Percentiles rank a stretch among this genome's conserved stretches.
phyloP scores from a whole-genome alignment of 2,329 filamentous ascomycete genomes.

The Taxawa tesnikishii region DNA sequence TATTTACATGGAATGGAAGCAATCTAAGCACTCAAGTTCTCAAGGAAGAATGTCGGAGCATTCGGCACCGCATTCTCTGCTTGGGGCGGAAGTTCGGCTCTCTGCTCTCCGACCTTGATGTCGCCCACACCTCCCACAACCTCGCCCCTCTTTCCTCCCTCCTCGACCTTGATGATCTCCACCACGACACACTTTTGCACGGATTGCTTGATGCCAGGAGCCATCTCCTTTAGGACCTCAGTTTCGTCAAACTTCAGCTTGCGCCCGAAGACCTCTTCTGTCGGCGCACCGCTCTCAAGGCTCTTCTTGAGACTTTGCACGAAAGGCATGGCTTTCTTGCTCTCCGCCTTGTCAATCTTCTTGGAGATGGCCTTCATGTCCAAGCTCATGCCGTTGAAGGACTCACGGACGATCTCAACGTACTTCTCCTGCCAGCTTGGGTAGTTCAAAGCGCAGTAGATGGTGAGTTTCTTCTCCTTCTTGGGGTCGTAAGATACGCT shows the following conservation, averaged over 20 bases:
- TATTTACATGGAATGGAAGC: too few relatives aligned
- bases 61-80: conserved; percentile 74
- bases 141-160: conserved; percentile 53
- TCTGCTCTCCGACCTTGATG: conserved; percentile 43
- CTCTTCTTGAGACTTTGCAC: conserved; percentile 78
- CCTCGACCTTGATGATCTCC: conserved; percentile 59
- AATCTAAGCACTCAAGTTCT: too few relatives aligned
- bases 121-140: conserved; percentile 41
- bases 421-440: conserved; percentile 89
- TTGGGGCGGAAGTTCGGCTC: conserved; percentile 41
- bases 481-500: conserved; percentile 73
- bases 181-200: conserved; percentile 56
- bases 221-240: conserved; percentile 63
- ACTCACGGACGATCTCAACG: conserved; percentile 63
- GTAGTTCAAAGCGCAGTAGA: conserved; percentile 70
- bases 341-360: conserved; percentile 72
- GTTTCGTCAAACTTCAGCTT: conserved; percentile 82
- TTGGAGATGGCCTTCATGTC: conserved; percentile 74
- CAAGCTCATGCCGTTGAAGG: conserved; percentile 52
- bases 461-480: conserved; percentile 80
- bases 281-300: conserved; percentile 49
- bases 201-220: conserved; percentile 64
- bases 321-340: conserved; percentile 98
- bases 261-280: conserved; percentile 62
- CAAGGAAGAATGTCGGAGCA: conserved; percentile 69